Evolutionary conservation across 2,329 filamentous ascomycete species (phyloP).

Genomic region (Penicillium sp.): DNA sequence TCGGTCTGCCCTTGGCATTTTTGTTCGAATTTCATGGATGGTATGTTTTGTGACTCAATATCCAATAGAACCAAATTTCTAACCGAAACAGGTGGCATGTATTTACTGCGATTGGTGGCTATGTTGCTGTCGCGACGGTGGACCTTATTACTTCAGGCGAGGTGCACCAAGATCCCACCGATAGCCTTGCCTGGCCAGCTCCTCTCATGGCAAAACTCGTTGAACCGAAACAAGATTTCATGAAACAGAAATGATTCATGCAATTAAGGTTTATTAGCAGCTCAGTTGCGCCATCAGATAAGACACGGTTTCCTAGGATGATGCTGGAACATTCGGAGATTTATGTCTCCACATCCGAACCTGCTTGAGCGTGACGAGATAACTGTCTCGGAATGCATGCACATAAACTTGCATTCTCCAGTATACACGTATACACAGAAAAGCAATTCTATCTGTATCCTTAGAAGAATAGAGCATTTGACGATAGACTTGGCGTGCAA

Average conservation of each 20-base stretch:
- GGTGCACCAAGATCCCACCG: slow-evolving; percentile 29
- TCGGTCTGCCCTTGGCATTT: slow-evolving; percentile 42
- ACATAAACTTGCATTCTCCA: background rate
- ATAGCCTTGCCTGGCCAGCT: slow-evolving; percentile 43
- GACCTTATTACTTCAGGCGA: slow-evolving; percentile 40
- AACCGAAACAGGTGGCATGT: slow-evolving; percentile 43
- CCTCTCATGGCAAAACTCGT: slow-evolving; percentile 12
- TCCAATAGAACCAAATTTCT: background rate
- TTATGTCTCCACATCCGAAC: background rate
- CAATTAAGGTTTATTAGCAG: background rate
- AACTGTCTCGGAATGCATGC: background rate
- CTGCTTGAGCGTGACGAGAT: background rate
- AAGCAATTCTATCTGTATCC: background rate
- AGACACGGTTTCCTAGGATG: background rate
- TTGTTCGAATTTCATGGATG: slow-evolving; percentile 46
- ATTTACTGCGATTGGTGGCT: slow-evolving; percentile 45
- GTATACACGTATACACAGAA: background rate
- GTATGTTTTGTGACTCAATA: slow-evolving; percentile 25
- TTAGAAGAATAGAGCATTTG: background rate
- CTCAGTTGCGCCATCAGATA: background rate
- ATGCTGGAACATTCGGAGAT: background rate
- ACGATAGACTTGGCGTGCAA: background rate
- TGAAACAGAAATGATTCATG: slow-evolving; percentile 1
- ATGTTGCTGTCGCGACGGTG: slow-evolving; percentile 40
- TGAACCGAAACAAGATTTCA: slow-evolving; percentile 1